Base-by-base conservation (phyloP, 306 rosid genomes). In the Elaeagnus macrophylla region DNA sequence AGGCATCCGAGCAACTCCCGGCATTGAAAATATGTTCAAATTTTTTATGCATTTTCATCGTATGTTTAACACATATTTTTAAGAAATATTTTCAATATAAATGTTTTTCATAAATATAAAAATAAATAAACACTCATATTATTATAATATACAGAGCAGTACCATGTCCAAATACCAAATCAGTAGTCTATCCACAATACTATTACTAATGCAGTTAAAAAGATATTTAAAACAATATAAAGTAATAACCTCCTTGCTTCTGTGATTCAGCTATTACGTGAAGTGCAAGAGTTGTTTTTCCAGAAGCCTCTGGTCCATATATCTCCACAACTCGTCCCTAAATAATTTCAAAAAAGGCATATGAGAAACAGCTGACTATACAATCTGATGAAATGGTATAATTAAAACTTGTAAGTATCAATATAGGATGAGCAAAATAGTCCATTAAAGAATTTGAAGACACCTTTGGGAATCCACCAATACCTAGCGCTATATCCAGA, bases 321-420 rank as follows among this genome's bases (percentile, higher is more conserved):
- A 89, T 81, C 77, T 89, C 97, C 63, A 89, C 74, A 45, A 89
- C 75, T 68, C 97, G 83, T 49, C 97, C 95, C 97, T 86, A 75
- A 56, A 67, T 49, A 57, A 25, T 25, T 25, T 25, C 32, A 16
- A 5, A 3, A 25, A 25, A 25, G 32, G 32, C 32, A 25, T 25
- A 25, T 25, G 6, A 39, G 48, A 57, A 59, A 50, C 32, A 47
- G 12, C 41, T 36, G 45, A 38, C 2, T 12, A 37, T 45, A 5
- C 39, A 60, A 37, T 32, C 51, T 25, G 25, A 1, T 12, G 12
- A 52, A 6, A 32, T 13, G n/a, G 7, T 10, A 12, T 13, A 13
- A 16, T 7, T 7, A 7, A 35, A 8, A 4, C 4, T 15, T 47
- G 9, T 6, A 15, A 0, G 37, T 15, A 13, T 6, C 52, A 19